phyloP scores from a whole-genome alignment of 176 grass and related monocot species.

The Metroxylon sagu region DNA sequence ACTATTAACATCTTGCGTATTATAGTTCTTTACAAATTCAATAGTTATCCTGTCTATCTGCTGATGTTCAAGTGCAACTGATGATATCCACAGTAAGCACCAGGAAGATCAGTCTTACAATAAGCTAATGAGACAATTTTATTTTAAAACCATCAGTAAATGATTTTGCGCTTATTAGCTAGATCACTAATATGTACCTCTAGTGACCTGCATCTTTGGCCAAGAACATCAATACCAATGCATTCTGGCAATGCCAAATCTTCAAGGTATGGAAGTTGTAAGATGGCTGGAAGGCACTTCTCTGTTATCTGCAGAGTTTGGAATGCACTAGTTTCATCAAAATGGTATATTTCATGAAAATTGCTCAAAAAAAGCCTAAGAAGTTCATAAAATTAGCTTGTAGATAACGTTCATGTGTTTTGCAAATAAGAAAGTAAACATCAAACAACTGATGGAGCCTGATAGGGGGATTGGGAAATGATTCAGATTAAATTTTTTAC shows the following conservation, averaged over 20 bases:
- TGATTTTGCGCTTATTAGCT: background rate
- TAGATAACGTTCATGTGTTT: too few relatives aligned
- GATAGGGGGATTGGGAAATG: too few relatives aligned
- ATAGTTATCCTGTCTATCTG: too few relatives aligned
- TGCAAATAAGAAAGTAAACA: too few relatives aligned
- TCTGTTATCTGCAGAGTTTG: slow-evolving; percentile 47
- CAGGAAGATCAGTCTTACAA: too few relatives aligned
- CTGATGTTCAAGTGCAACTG: too few relatives aligned
- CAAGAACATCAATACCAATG: slow-evolving; percentile 49
- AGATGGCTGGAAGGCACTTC: slow-evolving; percentile 42
- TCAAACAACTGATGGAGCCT: too few relatives aligned
- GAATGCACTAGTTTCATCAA: slow-evolving; percentile 1
- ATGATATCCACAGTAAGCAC: too few relatives aligned
- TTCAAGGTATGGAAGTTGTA: slow-evolving; percentile 58
- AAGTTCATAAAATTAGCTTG: too few relatives aligned
- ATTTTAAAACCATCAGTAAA: background rate
- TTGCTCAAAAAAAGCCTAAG: background rate
- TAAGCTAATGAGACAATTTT: background rate
- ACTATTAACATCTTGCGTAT: too few relatives aligned
- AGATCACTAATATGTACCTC: slow-evolving; percentile 31
- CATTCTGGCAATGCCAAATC: slow-evolving; percentile 51
- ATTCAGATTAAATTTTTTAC: too few relatives aligned
- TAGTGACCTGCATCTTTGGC: slow-evolving; percentile 54
- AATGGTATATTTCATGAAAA: background rate
- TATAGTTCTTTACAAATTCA: too few relatives aligned